These are phyloP conservation scores for Schwanniomyces yamadae DNA, from an alignment of 805 yeast genomes.

Conservation along the genomic window DNA sequence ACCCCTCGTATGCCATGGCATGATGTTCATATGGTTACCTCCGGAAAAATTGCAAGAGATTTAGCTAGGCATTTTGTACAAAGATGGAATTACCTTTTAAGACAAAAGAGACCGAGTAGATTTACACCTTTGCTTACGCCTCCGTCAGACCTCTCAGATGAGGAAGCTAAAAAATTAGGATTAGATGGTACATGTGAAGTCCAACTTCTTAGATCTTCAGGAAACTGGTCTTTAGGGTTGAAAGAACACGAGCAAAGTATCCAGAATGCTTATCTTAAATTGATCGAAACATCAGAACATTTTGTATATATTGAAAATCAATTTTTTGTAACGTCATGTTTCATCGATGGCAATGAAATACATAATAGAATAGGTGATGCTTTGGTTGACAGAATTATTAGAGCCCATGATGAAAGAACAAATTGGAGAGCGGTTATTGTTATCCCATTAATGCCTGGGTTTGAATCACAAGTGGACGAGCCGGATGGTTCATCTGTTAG, in stretches of 20 bases:
- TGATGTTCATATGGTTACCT: slow-evolving; percentile 93
- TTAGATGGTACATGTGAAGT: slow-evolving; percentile 87
- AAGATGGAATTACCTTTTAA: slow-evolving; percentile 90
- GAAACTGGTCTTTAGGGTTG: slow-evolving; percentile 91
- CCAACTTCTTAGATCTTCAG: slow-evolving; percentile 85
- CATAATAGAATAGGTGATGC: slow-evolving; percentile 95
- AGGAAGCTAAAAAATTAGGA: slow-evolving; percentile 61
- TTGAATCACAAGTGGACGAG: slow-evolving; percentile 87
- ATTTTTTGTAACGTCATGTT: slow-evolving; percentile 88
- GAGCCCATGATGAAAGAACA: slow-evolving; percentile 76
- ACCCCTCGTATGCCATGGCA: slow-evolving; percentile 99
- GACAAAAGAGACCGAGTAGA: slow-evolving; percentile 94
- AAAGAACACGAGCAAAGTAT: slow-evolving; percentile 84
- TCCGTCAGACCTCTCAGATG: slow-evolving; percentile 79
- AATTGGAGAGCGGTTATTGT: slow-evolving; percentile 88
- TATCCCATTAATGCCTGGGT: slow-evolving; percentile 97
- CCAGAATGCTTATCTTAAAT: slow-evolving; percentile 86
- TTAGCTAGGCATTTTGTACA: slow-evolving; percentile 92
- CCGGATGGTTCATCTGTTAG: slow-evolving; percentile 95
- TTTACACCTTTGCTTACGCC: slow-evolving; percentile 90
- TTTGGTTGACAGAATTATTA: slow-evolving; percentile 88
- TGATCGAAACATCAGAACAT: slow-evolving; percentile 90
- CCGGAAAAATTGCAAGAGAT: slow-evolving; percentile 94
- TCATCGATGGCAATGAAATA: slow-evolving; percentile 77
- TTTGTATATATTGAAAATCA: slow-evolving; percentile 94